Conservation (phyloP, 495 filamentous ascomycete species). For the Bryoglossum gracile region DNA sequence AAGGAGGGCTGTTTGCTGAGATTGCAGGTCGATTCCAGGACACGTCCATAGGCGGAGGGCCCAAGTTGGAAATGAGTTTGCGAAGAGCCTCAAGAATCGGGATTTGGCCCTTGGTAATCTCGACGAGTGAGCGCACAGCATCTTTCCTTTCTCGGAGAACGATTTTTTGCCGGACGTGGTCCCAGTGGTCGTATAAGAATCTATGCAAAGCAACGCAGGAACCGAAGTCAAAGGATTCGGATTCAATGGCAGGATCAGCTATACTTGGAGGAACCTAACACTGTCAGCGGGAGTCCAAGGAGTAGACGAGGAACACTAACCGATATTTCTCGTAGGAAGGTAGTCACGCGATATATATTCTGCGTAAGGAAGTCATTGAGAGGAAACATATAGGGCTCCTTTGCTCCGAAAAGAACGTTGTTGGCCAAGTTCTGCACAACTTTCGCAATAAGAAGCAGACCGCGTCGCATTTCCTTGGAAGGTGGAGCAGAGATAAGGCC, state of each 20-base stretch:
- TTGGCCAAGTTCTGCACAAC: constrained; percentile 63
- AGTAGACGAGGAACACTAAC: constrained; percentile 26
- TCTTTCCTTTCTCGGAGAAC: constrained; percentile 48
- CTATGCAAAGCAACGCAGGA: constrained; percentile 57
- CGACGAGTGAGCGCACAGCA: constrained; percentile 41
- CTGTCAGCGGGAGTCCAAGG: constrained; percentile 7
- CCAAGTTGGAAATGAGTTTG: constrained; percentile 53
- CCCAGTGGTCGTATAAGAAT: constrained; percentile 63
- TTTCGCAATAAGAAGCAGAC: constrained; percentile 58
- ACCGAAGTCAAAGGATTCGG: constrained; percentile 59
- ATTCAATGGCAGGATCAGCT: constrained; percentile 26
- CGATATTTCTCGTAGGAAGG: constrained; percentile 56
- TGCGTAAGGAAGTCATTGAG: constrained; percentile 56
- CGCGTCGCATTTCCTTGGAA: constrained; percentile 59
- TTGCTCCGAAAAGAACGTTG: constrained; percentile 62
- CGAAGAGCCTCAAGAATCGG: constrained; percentile 45
- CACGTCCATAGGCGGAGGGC: constrained; percentile 55
- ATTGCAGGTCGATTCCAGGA: constrained; percentile 56
- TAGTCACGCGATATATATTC: constrained; percentile 56
- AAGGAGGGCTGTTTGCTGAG: constrained; percentile 47
- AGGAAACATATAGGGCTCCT: constrained; percentile 62
- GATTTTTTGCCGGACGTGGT: constrained; percentile 55
- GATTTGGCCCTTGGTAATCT: constrained; percentile 36
- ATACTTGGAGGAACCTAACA: constrained; percentile 35
- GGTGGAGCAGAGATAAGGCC: constrained; percentile 48